phyloP scores from a whole-genome alignment of 106 monocot species.

The Chionographis japonica region DNA sequence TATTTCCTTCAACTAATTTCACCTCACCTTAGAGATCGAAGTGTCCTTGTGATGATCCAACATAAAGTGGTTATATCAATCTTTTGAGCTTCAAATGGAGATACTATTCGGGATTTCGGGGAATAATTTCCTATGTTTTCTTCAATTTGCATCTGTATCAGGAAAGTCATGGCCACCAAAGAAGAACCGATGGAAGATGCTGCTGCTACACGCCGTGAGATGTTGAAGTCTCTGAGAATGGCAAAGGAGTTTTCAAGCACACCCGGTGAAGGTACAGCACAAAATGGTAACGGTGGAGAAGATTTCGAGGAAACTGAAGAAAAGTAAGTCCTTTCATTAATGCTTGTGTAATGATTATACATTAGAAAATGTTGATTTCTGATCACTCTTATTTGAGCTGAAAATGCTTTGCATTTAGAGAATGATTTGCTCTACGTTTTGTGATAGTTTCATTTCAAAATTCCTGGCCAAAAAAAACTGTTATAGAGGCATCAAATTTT shows the following conservation, averaged over 20 bases:
- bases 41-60: too few species aligned
- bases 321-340: conserved; percentile 6
- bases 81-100: background rate
- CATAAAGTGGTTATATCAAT: too few species aligned
- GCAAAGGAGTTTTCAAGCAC: conserved; percentile 22
- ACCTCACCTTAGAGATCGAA: too few species aligned
- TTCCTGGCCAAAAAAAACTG: too few species aligned
- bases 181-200: conserved; percentile 26
- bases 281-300: conserved; percentile 10
- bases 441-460: too few species aligned
- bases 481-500: too few species aligned
- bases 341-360: too few species aligned
- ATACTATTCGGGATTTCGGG: background rate
- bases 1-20: too few species aligned
- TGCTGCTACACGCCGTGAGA: conserved; percentile 19
- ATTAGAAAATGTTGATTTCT: too few species aligned
- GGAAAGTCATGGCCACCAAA: background rate
- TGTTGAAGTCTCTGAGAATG: conserved; percentile 14
- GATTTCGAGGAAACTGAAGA: conserved; percentile 28
- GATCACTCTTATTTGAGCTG: too few species aligned
- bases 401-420: too few species aligned
- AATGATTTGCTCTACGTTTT: too few species aligned
- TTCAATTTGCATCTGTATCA: background rate
- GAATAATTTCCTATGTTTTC: background rate
- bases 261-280: conserved; percentile 8